Evolutionary conservation across 192 early-diverging fungal genomes (phyloP).

Genomic region (Piromyces sp.): DNA sequence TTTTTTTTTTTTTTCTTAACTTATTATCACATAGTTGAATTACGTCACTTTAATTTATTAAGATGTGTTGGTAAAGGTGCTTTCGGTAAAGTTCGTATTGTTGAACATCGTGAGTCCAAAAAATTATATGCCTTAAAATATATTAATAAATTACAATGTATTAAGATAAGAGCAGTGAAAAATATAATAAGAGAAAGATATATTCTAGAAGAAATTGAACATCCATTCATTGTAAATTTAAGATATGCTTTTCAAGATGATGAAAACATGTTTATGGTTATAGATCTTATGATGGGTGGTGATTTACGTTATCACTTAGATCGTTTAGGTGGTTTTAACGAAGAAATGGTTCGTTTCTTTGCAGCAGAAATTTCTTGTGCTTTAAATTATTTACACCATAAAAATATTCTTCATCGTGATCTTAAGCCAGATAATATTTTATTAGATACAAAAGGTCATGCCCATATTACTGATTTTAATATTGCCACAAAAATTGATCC

Average conservation of each 20-base stretch:
- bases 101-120: constrained; percentile 65
- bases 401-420: constrained; percentile 55
- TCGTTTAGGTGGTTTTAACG: constrained; percentile 46
- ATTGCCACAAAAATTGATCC: not conserved
- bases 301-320: constrained; percentile 79
- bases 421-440: constrained; percentile 15
- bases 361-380: constrained; percentile 72
- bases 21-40: constrained; percentile 32
- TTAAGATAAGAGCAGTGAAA: constrained; percentile 62
- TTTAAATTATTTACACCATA: constrained; percentile 61
- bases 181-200: constrained; percentile 83
- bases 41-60: constrained; percentile 77
- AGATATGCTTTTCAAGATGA: constrained; percentile 93
- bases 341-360: constrained; percentile 65
- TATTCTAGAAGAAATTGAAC: constrained; percentile 70
- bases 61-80: constrained; percentile 85
- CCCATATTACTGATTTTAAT: constrained; percentile 74
- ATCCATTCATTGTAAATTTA: constrained; percentile 74
- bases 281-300: constrained; percentile 90
- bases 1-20: no score
- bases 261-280: constrained; percentile 75
- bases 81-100: constrained; percentile 88
- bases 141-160: constrained; percentile 85
- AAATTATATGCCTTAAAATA: constrained; percentile 83
- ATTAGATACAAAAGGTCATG: constrained; percentile 64